These are phyloP conservation scores for Aspergillus phoenicis DNA, from an alignment of 2,329 filamentous ascomycete species.

Conservation along the genomic window DNA sequence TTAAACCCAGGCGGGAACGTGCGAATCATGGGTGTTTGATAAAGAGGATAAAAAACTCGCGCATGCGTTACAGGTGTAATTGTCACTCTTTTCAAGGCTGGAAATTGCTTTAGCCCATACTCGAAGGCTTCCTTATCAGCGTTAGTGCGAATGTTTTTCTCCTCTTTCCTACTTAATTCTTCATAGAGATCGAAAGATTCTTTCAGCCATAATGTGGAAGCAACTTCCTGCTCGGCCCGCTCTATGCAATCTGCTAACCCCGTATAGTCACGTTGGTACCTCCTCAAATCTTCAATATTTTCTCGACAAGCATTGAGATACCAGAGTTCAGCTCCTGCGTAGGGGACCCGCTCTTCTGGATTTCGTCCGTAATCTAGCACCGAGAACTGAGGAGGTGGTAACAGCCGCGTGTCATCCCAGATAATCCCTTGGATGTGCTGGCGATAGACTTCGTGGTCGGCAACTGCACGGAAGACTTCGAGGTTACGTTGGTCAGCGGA, in stretches of 20 bases:
- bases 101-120: conserved; percentile 39
- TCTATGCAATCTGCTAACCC: neutral
- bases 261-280: conserved; percentile 15
- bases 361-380: neutral
- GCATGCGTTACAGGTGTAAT: conserved; percentile 48
- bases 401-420: conserved; percentile 31
- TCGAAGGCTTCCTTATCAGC: conserved; percentile 27
- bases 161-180: neutral
- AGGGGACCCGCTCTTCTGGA: neutral
- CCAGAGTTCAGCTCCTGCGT: conserved; percentile 18
- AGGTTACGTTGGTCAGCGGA: conserved; percentile 46
- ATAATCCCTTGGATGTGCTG: conserved; percentile 42
- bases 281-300: conserved; percentile 15
- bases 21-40: conserved; percentile 49
- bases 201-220: neutral
- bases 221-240: neutral
- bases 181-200: neutral
- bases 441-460: conserved; percentile 39
- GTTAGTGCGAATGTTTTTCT: neutral
- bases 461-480: conserved; percentile 39
- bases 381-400: neutral
- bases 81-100: conserved; percentile 39
- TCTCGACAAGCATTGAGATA: conserved; percentile 16
- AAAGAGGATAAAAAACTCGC: conserved; percentile 38
- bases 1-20: conserved; percentile 44